A percentile compares a stretch with the other conserved stretches of the same genome.
phyloP scores from a whole-genome alignment of 2,329 filamentous ascomycete species.

The Pseudocercospora macadamiae region DNA sequence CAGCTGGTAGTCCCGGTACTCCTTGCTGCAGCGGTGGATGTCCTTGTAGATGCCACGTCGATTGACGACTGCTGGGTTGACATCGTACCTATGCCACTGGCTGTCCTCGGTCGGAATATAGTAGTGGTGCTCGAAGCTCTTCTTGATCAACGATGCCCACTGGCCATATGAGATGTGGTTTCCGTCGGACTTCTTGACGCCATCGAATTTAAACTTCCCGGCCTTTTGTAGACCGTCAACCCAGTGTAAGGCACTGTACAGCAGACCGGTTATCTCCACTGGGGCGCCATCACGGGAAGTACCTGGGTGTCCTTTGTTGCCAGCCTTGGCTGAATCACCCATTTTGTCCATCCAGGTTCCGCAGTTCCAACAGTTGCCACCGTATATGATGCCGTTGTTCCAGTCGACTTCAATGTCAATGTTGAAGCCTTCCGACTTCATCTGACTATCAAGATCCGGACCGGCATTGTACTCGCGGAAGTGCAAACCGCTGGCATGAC shows the following conservation, averaged over 20 bases:
- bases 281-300: constrained; percentile 97
- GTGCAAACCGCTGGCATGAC: constrained; percentile 86
- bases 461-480: constrained; percentile 96
- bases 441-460: constrained; percentile 83
- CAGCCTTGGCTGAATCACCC: constrained; percentile 92
- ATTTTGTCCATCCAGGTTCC: constrained; percentile 99
- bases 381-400: constrained; percentile 87
- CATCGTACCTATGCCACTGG: constrained; percentile 76
- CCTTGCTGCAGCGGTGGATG: constrained; percentile 88
- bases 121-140: constrained; percentile 90
- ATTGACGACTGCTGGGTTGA: constrained; percentile 79
- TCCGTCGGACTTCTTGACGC: constrained; percentile 60
- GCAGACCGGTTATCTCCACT: constrained; percentile 89
- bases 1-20: constrained; percentile 97
- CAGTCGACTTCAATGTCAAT: constrained; percentile 91
- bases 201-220: constrained; percentile 72
- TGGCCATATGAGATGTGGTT: constrained; percentile 68
- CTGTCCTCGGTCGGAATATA: constrained; percentile 72
- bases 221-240: constrained; percentile 66
- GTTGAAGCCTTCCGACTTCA: constrained; percentile 90
- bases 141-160: constrained; percentile 80
- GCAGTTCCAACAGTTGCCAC: constrained; percentile 91
- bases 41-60: constrained; percentile 98
- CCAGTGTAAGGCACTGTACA: constrained; percentile 90
- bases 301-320: constrained; percentile 89